phyloP scores from a whole-genome alignment of 192 early-diverging fungal species.

The Chytriomyces sp. region DNA sequence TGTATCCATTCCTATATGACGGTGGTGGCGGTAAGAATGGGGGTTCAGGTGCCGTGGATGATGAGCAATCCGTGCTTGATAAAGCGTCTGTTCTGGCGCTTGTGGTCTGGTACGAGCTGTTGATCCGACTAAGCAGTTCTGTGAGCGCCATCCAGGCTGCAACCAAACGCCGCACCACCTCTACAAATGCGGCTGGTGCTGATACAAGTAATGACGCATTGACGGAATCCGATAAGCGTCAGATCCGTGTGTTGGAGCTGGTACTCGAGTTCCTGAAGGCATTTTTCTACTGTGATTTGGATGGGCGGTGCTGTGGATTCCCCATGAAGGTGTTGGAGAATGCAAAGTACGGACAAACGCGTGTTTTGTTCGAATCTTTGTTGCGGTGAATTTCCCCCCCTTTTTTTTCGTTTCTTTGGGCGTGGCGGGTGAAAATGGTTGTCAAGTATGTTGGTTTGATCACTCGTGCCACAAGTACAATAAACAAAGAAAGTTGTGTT shows the following conservation, averaged over 20 bases:
- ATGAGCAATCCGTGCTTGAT: slow-evolving; percentile 2
- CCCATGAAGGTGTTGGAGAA: slow-evolving; percentile 33
- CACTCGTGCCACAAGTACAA: too few relatives aligned
- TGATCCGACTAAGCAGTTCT: slow-evolving; percentile 11
- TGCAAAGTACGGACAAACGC: slow-evolving; percentile 14
- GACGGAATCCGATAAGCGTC: slow-evolving; percentile 20
- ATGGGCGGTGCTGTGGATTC: slow-evolving; percentile 36
- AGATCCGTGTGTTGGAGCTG: slow-evolving; percentile 21
- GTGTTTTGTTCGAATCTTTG: neutral
- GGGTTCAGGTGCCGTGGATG: neutral
- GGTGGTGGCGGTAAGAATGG: neutral
- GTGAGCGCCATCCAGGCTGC: slow-evolving; percentile 9
- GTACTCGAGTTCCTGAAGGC: slow-evolving; percentile 43
- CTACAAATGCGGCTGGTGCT: neutral
- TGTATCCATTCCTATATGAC: slow-evolving; percentile 14
- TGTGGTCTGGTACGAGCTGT: slow-evolving; percentile 32
- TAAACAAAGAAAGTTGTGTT: too few relatives aligned
- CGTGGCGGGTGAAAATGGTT: neutral
- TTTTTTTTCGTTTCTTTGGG: neutral
- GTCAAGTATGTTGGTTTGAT: too few relatives aligned
- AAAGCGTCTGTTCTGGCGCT: slow-evolving; percentile 17
- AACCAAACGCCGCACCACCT: neutral
- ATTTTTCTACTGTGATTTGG: slow-evolving; percentile 44
- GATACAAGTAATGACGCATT: slow-evolving; percentile 5
- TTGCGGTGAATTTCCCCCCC: neutral